A percentile compares a stretch with the other conserved stretches of the same genome.
phyloP scores from a whole-genome alignment of 2,329 filamentous ascomycete genomes.

The Fusarium ambrosium region DNA sequence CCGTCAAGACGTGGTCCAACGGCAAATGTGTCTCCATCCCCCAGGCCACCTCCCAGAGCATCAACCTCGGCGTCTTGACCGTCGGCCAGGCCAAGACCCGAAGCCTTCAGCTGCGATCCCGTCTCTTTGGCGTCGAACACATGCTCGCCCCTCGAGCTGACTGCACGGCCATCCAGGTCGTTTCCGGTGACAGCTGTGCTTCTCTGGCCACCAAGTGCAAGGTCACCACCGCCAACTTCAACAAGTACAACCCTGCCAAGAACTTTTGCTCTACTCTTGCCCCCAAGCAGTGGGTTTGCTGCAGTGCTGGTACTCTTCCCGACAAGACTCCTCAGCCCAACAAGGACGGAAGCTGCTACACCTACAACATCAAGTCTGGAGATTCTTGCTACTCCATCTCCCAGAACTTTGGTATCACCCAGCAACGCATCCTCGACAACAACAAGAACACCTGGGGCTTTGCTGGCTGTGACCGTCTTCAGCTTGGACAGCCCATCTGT shows the following conservation, averaged over 20 bases:
- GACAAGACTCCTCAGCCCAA: slow-evolving; percentile 51
- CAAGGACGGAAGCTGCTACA: slow-evolving; percentile 53
- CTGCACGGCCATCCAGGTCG: slow-evolving; percentile 48
- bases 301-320: slow-evolving; percentile 52
- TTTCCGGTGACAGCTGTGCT: slow-evolving; percentile 53
- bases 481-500: slow-evolving; percentile 49
- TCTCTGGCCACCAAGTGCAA: slow-evolving; percentile 55
- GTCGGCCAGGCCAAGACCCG: slow-evolving; percentile 33
- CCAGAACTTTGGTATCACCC: slow-evolving; percentile 51
- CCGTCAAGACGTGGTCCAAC: slow-evolving; percentile 38
- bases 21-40: slow-evolving; percentile 37
- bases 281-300: slow-evolving; percentile 54
- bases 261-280: slow-evolving; percentile 52
- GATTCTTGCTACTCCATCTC: slow-evolving; percentile 53
- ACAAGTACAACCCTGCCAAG: slow-evolving; percentile 52
- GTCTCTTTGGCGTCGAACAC: slow-evolving; percentile 27
- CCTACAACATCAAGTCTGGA: slow-evolving; percentile 48
- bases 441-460: slow-evolving; percentile 58
- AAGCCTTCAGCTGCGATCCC: slow-evolving; percentile 30
- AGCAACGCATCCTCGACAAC: slow-evolving; percentile 52
- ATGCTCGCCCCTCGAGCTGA: slow-evolving; percentile 38
- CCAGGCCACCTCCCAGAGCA: slow-evolving; percentile 4
- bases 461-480: slow-evolving; percentile 50
- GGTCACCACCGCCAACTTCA: slow-evolving; percentile 54
- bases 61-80: slow-evolving; percentile 35